Conservation (phyloP, 805 yeast genomes). For the Citeromyces matritensis region DNA sequence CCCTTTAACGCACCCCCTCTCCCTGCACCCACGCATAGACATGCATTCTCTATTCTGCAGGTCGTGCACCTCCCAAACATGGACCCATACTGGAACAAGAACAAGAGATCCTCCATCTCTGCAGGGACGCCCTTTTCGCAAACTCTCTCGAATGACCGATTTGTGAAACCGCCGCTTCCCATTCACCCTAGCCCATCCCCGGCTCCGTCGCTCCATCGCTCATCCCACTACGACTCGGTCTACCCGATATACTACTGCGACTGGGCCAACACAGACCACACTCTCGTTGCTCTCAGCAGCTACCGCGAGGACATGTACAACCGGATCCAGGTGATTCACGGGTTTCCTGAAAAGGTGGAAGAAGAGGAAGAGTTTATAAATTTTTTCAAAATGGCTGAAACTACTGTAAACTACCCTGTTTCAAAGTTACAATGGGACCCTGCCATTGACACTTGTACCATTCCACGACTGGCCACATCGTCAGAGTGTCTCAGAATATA, state of each 20-base stretch:
- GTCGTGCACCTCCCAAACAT: conserved; percentile 3
- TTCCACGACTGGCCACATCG: conserved; percentile 45
- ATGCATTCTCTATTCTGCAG: too few relatives aligned
- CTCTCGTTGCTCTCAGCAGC: conserved; percentile 54
- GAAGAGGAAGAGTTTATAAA: conserved; percentile 13
- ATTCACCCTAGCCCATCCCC: too few relatives aligned
- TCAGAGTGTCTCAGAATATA: conserved; percentile 55
- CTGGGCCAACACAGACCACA: conserved; percentile 28
- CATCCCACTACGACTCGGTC: conserved; percentile 28
- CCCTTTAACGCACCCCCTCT: too few relatives aligned
- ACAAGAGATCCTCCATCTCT: conserved; percentile 4
- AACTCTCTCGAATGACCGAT: too few relatives aligned
- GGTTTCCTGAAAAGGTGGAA: conserved; percentile 10
- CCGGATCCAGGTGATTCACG: conserved; percentile 37
- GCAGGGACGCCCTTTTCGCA: conserved; percentile 2
- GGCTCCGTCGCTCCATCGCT: conserved; percentile 8
- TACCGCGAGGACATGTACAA: conserved; percentile 69
- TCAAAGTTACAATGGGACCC: conserved; percentile 70
- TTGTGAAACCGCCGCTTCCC: too few relatives aligned
- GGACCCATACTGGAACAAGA: conserved; percentile 2
- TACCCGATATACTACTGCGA: conserved; percentile 36
- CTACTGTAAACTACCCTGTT: conserved; percentile 47
- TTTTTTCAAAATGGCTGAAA: conserved; percentile 33
- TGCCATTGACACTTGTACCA: conserved; percentile 12
- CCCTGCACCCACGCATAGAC: too few relatives aligned